Evolutionary conservation across 345 rosid genomes (phyloP).

Genomic region (Pistacia atlantica): DNA sequence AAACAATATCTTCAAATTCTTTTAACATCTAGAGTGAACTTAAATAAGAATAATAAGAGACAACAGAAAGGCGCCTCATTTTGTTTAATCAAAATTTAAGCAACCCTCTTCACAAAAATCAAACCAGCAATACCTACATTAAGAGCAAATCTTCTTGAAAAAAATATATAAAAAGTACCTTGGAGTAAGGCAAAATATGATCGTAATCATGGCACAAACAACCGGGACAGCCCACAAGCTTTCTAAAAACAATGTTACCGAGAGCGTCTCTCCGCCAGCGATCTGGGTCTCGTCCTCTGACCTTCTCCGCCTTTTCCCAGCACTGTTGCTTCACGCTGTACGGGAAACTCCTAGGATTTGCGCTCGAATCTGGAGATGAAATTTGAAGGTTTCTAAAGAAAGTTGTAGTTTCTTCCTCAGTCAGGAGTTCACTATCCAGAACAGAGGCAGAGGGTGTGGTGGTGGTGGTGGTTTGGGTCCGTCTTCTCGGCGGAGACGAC

Average conservation of each 20-base stretch:
- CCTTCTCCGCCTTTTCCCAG: constrained; percentile 93
- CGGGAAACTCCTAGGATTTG: constrained; percentile 84
- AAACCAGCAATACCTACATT: constrained; percentile 7
- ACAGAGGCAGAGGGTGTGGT: constrained; percentile 49
- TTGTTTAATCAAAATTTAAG: neutral
- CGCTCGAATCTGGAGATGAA: constrained; percentile 35
- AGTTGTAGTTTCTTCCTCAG: constrained; percentile 27
- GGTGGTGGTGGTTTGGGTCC: constrained; percentile 29
- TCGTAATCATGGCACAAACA: constrained; percentile 98
- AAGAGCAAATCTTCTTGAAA: neutral
- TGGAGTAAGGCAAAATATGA: constrained; percentile 91
- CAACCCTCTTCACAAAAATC: neutral
- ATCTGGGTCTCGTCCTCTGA: constrained; percentile 80
- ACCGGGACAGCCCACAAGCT: constrained; percentile 94
- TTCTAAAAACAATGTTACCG: constrained; percentile 83
- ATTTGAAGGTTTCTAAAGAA: constrained; percentile 46
- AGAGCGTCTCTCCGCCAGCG: constrained; percentile 86
- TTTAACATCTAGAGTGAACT: neutral
- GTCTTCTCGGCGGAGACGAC: constrained; percentile 38
- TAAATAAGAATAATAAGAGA: too few relatives aligned
- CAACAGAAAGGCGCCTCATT: neutral
- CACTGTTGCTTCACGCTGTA: constrained; percentile 90
- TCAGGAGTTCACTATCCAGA: constrained; percentile 41
- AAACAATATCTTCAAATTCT: neutral
- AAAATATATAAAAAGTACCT: constrained; percentile 42